These are phyloP conservation scores for Grigorovia yakushimaensis DNA, from an alignment of 805 yeast species.

Conservation along the genomic window DNA sequence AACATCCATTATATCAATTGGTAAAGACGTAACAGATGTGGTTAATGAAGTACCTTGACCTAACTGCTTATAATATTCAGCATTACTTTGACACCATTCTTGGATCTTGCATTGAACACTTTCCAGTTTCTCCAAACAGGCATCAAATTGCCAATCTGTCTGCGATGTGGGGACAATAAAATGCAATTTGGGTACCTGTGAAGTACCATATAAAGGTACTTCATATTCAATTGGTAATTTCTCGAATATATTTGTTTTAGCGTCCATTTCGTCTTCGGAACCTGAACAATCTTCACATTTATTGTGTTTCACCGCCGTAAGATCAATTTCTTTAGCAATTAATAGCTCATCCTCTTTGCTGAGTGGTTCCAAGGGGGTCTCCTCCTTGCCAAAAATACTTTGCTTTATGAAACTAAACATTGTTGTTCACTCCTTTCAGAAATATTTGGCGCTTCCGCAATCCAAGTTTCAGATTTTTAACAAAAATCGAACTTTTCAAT, in stretches of 20 bases:
- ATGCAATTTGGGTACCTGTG: constrained; percentile 62
- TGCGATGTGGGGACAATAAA: constrained; percentile 76
- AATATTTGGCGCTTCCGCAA: too few relatives aligned
- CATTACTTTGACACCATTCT: constrained; percentile 30
- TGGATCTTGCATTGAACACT: constrained; percentile 39
- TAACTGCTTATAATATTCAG: constrained; percentile 17
- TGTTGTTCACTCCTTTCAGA: background rate
- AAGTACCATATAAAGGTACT: constrained; percentile 55
- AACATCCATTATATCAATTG: constrained; percentile 37
- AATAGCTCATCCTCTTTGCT: constrained; percentile 7
- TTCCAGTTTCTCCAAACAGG: constrained; percentile 35
- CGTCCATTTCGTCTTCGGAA: constrained; percentile 18
- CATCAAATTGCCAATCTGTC: constrained; percentile 76
- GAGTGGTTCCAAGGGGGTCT: constrained; percentile 9
- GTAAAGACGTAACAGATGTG: constrained; percentile 41
- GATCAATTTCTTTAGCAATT: background rate
- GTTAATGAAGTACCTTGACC: constrained; percentile 18
- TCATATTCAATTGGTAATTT: constrained; percentile 26
- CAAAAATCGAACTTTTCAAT: too few relatives aligned
- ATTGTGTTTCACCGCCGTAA: background rate
- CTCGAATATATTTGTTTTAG: constrained; percentile 16
- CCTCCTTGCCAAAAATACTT: constrained; percentile 11
- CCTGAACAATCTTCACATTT: constrained; percentile 5
- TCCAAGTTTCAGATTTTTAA: too few relatives aligned
- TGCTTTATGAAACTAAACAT: background rate